Conservation (phyloP, 2,329 filamentous ascomycete species). For the Metarhizium anisopliae region DNA sequence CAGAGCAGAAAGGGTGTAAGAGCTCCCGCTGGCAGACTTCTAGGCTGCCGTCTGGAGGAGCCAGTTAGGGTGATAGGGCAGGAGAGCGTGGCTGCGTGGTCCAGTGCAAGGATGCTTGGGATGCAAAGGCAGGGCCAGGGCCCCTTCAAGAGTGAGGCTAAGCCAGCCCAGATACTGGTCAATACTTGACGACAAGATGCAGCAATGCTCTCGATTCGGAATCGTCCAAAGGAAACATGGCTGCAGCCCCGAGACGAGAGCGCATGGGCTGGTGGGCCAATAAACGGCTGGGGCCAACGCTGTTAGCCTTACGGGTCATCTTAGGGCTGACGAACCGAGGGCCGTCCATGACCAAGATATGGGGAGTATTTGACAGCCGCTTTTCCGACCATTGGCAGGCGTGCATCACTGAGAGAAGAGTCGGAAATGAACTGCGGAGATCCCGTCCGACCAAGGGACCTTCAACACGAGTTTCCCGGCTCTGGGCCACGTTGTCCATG, state of each 20-base stretch:
- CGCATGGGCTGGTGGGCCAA: background rate
- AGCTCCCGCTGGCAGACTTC: constrained; percentile 1
- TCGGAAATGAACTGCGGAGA: constrained; percentile 1
- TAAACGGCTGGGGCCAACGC: background rate
- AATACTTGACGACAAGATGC: background rate
- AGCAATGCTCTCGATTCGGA: constrained; percentile 1
- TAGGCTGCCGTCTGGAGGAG: constrained; percentile 2
- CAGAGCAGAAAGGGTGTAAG: background rate
- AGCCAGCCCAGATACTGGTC: background rate
- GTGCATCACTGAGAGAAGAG: background rate
- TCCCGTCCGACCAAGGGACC: constrained; percentile 1
- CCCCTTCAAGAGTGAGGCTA: background rate
- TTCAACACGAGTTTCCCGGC: constrained; percentile 2
- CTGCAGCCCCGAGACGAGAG: background rate
- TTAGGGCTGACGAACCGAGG: constrained; percentile 8
- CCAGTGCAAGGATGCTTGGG: background rate
- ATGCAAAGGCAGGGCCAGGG: background rate
- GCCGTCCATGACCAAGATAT: background rate
- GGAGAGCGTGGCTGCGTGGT: background rate
- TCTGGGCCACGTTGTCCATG: background rate
- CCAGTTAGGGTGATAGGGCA: background rate
- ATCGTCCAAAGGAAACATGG: background rate
- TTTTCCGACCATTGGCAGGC: constrained; percentile 2
- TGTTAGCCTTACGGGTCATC: constrained; percentile 4
- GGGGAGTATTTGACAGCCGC: background rate